Conservation (phyloP, 768 basidiomycete species). For the Mrakia blollopis region DNA sequence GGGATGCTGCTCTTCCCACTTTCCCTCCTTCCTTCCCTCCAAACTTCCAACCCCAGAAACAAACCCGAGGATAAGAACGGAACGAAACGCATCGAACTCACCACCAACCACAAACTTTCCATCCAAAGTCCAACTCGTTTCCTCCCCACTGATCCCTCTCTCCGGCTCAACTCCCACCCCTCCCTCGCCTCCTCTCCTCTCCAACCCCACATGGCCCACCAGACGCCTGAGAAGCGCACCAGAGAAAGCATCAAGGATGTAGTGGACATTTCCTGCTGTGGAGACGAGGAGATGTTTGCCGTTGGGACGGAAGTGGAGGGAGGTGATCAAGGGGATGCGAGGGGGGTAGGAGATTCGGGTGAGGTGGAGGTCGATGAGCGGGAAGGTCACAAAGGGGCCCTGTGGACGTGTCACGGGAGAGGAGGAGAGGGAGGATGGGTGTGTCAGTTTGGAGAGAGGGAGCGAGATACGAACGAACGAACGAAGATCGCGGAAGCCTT, state of each 20-base stretch:
- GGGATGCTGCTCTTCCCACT: too few relatives aligned
- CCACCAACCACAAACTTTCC: conserved; percentile 85
- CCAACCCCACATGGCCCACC: conserved; percentile 76
- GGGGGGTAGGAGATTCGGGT: conserved; percentile 74
- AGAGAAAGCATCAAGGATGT: conserved; percentile 85
- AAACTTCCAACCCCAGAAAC: too few relatives aligned
- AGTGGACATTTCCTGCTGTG: conserved; percentile 87
- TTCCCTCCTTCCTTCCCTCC: too few relatives aligned
- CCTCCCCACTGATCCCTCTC: conserved; percentile 83
- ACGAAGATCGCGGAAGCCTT: not conserved
- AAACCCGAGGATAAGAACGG: not conserved
- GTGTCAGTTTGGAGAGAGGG: not conserved
- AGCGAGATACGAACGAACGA: not conserved
- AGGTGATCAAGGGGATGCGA: conserved; percentile 83
- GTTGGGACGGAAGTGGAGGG: conserved; percentile 80
- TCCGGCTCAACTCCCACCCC: conserved; percentile 55
- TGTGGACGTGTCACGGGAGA: conserved; percentile 24
- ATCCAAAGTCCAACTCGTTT: conserved; percentile 90
- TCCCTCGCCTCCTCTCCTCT: conserved; percentile 51
- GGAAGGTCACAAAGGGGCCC: conserved; percentile 79
- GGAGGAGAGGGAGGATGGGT: not conserved
- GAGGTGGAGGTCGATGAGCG: conserved; percentile 63
- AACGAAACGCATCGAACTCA: not conserved
- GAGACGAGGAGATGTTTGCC: conserved; percentile 87
- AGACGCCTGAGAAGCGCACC: conserved; percentile 77